Evolutionary conservation across 371 early-diverging fungal genomes (phyloP).

Genomic region (Rhizopus microsporus): DNA sequence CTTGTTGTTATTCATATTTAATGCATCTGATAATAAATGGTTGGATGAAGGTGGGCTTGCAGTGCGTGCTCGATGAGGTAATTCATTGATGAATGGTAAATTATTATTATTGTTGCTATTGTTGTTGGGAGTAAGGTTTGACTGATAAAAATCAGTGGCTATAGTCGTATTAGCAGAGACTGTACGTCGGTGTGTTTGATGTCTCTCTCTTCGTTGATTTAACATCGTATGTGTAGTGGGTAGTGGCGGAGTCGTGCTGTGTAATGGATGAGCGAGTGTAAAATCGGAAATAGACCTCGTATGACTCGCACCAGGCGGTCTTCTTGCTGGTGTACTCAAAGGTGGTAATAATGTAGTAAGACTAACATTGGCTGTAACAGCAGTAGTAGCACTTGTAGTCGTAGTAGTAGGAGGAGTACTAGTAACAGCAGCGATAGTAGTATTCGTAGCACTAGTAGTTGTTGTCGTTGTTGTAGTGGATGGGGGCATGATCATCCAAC

Average conservation of each 20-base stretch:
- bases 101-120: not conserved
- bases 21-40: slow-evolving; percentile 17
- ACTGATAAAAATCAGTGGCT: not conserved
- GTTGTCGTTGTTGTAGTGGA: not conserved
- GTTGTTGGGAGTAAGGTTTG: not conserved
- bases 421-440: not conserved
- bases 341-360: not conserved
- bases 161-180: slow-evolving; percentile 24
- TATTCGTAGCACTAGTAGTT: not conserved
- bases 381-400: too few relatives aligned
- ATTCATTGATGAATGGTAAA: slow-evolving; percentile 12
- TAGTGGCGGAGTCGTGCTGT: slow-evolving; percentile 2
- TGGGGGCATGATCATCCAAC: slow-evolving; percentile 19
- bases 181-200: slow-evolving; percentile 28
- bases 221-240: not conserved
- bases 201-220: slow-evolving; percentile 1
- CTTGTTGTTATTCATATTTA: slow-evolving; percentile 12
- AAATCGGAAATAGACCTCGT: slow-evolving; percentile 20
- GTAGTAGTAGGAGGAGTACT: not conserved
- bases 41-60: slow-evolving; percentile 17
- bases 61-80: slow-evolving; percentile 18
- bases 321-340: not conserved
- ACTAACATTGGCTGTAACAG: too few relatives aligned
- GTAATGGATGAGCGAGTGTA: slow-evolving; percentile 10
- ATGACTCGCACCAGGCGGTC: slow-evolving; percentile 26